These are phyloP conservation scores for Daldinia sp. DNA, from an alignment of 2,329 filamentous ascomycete genomes.

Conservation along the genomic window DNA sequence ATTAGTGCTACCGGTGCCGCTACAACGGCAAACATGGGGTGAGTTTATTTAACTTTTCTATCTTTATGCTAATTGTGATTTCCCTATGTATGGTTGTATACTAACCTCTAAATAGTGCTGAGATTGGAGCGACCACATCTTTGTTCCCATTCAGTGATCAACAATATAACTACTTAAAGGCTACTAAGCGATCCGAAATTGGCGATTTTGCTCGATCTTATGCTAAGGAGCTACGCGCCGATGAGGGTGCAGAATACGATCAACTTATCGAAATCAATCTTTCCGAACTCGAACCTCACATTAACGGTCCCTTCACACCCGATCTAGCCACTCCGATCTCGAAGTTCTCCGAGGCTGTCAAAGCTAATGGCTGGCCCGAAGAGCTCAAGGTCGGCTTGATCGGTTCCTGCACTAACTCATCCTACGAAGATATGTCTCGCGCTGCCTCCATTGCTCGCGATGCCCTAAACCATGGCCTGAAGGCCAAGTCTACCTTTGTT, in stretches of 20 bases:
- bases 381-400: conserved; percentile 97
- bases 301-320: conserved; percentile 99
- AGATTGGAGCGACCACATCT: conserved; percentile 89
- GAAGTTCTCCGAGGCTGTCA: conserved; percentile 94
- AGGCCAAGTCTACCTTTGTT: conserved; percentile 92
- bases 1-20: conserved; percentile 89
- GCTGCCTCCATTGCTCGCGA: conserved; percentile 92
- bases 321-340: conserved; percentile 98
- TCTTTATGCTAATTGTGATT: neutral
- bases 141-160: conserved; percentile 98
- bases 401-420: conserved; percentile 96
- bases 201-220: conserved; percentile 90
- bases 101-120: conserved; percentile 59
- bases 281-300: conserved; percentile 92
- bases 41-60: neutral
- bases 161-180: conserved; percentile 95
- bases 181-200: conserved; percentile 91
- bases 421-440: conserved; percentile 90
- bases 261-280: conserved; percentile 97
- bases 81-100: too few species aligned
- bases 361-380: conserved; percentile 95
- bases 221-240: conserved; percentile 85
- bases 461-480: conserved; percentile 90
- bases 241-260: conserved; percentile 94
- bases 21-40: conserved; percentile 77